Evolutionary conservation across 140 eudicot species (phyloP).

Genomic region (Cichorium intybus): DNA sequence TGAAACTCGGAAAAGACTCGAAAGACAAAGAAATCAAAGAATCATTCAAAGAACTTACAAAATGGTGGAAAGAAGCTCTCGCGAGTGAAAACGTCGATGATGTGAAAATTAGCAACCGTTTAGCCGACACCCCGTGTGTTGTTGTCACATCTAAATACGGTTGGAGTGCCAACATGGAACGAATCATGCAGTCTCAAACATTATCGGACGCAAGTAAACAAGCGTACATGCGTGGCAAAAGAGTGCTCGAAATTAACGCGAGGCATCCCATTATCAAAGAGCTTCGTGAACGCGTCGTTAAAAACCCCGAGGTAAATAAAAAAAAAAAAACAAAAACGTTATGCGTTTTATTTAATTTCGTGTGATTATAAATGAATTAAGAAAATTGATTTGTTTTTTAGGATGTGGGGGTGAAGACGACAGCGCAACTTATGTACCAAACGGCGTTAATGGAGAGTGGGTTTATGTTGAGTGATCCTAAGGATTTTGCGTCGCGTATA

Average conservation of each 20-base stretch:
- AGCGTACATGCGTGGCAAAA: conserved; percentile 96
- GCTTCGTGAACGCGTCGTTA: conserved; percentile 86
- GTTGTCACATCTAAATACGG: conserved; percentile 94
- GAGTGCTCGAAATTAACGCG: conserved; percentile 93
- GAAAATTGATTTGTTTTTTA: conserved; percentile 10
- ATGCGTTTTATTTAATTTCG: too few relatives aligned
- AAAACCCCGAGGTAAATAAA: conserved; percentile 68
- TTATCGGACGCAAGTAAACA: conserved; percentile 87
- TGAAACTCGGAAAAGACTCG: conserved; percentile 86
- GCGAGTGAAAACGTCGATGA: conserved; percentile 86
- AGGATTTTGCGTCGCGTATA: conserved; percentile 86
- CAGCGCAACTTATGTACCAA: conserved; percentile 92
- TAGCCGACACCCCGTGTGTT: conserved; percentile 95
- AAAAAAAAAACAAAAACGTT: too few relatives aligned
- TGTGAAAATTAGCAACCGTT: conserved; percentile 96
- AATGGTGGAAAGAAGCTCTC: conserved; percentile 93
- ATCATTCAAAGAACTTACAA: conserved; percentile 82
- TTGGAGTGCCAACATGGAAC: conserved; percentile 97
- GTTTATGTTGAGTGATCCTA: conserved; percentile 66
- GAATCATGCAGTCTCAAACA: conserved; percentile 97
- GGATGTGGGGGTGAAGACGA: conserved; percentile 78
- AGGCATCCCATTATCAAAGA: conserved; percentile 96
- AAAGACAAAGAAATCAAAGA: conserved; percentile 88
- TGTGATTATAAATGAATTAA: too few relatives aligned
- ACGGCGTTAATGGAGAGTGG: conserved; percentile 98